phyloP scores from a whole-genome alignment of 768 basidiomycete species.

The Paxillus rubicundulus region DNA sequence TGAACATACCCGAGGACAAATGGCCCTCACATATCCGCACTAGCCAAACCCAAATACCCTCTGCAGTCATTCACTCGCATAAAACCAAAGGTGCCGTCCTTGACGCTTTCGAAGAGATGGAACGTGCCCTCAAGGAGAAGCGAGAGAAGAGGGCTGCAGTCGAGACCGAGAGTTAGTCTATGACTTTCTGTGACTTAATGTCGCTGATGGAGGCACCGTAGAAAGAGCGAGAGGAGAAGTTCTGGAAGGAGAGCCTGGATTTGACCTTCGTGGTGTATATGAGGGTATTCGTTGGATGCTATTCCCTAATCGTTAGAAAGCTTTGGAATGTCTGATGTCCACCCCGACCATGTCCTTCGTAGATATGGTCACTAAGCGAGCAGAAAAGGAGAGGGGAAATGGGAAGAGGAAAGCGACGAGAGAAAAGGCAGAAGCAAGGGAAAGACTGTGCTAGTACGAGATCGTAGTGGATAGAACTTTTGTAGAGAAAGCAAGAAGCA shows the following conservation, averaged over 20 bases:
- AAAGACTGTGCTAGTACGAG: no score
- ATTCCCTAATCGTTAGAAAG: constrained; percentile 42
- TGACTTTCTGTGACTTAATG: constrained; percentile 19
- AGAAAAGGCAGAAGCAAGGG: no score
- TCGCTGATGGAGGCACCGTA: constrained; percentile 14
- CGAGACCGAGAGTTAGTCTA: constrained; percentile 38
- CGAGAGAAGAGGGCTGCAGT: constrained; percentile 28
- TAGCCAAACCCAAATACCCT: not conserved
- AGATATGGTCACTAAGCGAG: no score
- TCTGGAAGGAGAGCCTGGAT: constrained; percentile 13
- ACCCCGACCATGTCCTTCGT: no score
- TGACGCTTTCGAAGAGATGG: constrained; percentile 73
- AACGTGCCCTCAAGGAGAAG: constrained; percentile 52
- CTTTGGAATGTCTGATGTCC: not conserved
- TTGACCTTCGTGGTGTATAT: constrained; percentile 32
- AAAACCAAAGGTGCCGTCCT: constrained; percentile 39
- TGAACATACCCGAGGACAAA: constrained; percentile 49
- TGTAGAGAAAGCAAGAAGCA: no score
- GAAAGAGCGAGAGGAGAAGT: constrained; percentile 18
- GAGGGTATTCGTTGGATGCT: constrained; percentile 50
- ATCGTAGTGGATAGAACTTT: no score
- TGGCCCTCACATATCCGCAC: constrained; percentile 63
- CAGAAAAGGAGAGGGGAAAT: no score
- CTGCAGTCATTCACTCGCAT: not conserved
- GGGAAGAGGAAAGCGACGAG: no score